phyloP scores from a whole-genome alignment of 2,329 filamentous ascomycete genomes.

The Beauveria pseudobassiana region DNA sequence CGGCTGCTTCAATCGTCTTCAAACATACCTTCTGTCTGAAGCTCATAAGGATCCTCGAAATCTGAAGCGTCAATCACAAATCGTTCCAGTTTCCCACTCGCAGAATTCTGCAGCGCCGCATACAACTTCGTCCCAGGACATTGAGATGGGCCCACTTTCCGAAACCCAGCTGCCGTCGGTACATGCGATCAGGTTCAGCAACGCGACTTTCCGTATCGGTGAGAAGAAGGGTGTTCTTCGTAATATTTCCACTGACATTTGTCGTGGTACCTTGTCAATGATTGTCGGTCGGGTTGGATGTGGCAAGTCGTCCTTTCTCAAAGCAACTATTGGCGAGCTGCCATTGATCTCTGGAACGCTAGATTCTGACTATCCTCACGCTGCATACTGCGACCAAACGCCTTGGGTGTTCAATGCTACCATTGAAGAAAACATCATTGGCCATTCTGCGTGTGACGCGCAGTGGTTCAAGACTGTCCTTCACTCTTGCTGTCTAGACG shows the following conservation, averaged over 20 bases:
- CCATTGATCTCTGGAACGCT: conserved; percentile 20
- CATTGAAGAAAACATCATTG: conserved; percentile 21
- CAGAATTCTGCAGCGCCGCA: too few relatives aligned
- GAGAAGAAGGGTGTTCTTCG: conserved; percentile 18
- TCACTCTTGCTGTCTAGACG: conserved; percentile 26
- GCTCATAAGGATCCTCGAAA: conserved; percentile 16
- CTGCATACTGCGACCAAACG: conserved; percentile 33
- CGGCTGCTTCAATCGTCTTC: conserved; percentile 26
- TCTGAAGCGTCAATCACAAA: not conserved
- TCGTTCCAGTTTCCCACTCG: not conserved
- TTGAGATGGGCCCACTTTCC: not conserved
- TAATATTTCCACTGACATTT: conserved; percentile 19
- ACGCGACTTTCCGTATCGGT: conserved; percentile 15
- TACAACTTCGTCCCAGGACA: not conserved
- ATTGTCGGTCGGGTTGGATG: conserved; percentile 35
- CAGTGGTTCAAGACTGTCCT: conserved; percentile 24
- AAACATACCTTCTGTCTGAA: conserved; percentile 23
- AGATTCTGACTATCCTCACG: conserved; percentile 16
- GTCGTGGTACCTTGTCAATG: conserved; percentile 23
- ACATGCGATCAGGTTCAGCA: not conserved
- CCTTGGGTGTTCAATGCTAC: conserved; percentile 18
- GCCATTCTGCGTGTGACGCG: conserved; percentile 19
- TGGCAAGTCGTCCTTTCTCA: conserved; percentile 35
- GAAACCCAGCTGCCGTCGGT: not conserved
- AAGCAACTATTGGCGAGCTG: conserved; percentile 31